Evolutionary conservation across 1,284 basidiomycete genomes (phyloP).

Genomic region (Singerocomus rubriflavus): DNA sequence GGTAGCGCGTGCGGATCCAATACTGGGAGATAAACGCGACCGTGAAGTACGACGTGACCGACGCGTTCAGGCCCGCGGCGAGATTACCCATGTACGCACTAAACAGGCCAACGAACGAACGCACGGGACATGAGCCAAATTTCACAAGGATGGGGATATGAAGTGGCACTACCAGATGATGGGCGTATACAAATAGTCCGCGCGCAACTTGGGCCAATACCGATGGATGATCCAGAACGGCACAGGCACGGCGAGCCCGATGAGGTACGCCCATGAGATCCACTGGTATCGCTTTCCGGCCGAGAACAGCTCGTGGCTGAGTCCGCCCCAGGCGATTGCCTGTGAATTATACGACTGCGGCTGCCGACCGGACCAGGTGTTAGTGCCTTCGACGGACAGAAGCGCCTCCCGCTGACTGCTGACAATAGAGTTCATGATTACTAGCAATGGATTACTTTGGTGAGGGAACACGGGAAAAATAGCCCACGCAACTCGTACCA

Average conservation of each 20-base stretch:
- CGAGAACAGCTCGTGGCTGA: constrained; percentile 57
- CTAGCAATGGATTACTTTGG: constrained; percentile 4
- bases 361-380: constrained; percentile 61
- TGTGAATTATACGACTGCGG: constrained; percentile 59
- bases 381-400: constrained; percentile 45
- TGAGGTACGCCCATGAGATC: constrained; percentile 52
- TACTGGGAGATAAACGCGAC: constrained; percentile 56
- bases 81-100: constrained; percentile 38
- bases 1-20: constrained; percentile 55
- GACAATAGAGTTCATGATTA: constrained; percentile 60
- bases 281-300: constrained; percentile 53
- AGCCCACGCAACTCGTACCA: constrained; percentile 28
- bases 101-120: not conserved
- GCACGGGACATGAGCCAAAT: not conserved
- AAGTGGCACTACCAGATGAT: constrained; percentile 36
- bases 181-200: constrained; percentile 44
- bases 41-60: constrained; percentile 38
- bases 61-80: constrained; percentile 48
- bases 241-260: constrained; percentile 54
- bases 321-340: constrained; percentile 64
- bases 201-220: constrained; percentile 38
- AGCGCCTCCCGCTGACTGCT: constrained; percentile 51
- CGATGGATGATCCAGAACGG: constrained; percentile 56
- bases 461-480: not conserved
- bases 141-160: too few species aligned